These are phyloP conservation scores for Lentinus brumalis DNA, from an alignment of 768 basidiomycete species.

Conservation along the genomic window DNA sequence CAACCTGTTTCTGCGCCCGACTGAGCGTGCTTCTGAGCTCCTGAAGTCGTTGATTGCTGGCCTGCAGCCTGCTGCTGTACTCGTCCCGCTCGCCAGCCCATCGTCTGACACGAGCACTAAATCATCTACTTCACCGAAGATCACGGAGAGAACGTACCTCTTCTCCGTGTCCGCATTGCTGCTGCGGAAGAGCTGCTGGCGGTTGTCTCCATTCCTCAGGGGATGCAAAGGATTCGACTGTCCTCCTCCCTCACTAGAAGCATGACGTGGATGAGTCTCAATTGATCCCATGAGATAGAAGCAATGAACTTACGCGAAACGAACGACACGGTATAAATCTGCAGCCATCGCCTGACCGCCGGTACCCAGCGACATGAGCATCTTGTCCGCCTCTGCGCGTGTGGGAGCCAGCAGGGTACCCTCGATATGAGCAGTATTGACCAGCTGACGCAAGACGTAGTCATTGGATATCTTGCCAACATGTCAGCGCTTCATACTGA, in stretches of 20 bases:
- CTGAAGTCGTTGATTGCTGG: conserved; percentile 29
- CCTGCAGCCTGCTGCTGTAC: conserved; percentile 41
- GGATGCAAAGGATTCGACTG: conserved; percentile 44
- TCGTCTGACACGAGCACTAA: conserved; percentile 39
- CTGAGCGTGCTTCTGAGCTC: conserved; percentile 35
- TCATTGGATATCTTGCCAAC: conserved; percentile 65
- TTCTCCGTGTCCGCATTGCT: conserved; percentile 51
- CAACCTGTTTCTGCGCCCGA: conserved; percentile 31
- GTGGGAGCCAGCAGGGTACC: conserved; percentile 61
- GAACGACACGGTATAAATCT: conserved; percentile 63
- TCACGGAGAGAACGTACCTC: conserved; percentile 36
- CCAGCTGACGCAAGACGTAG: conserved; percentile 76
- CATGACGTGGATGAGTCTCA: not conserved
- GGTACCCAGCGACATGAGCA: conserved; percentile 43
- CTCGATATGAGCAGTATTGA: conserved; percentile 78
- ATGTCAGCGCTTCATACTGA: not conserved
- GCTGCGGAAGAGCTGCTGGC: conserved; percentile 54
- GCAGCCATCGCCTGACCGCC: conserved; percentile 66
- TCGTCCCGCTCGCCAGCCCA: conserved; percentile 42
- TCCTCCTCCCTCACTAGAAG: conserved; percentile 67
- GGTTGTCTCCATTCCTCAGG: conserved; percentile 35
- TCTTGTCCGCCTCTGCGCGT: conserved; percentile 64
- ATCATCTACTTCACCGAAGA: not conserved
- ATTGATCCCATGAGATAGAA: not conserved
- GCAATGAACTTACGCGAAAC: conserved; percentile 55